Evolutionary conservation across 1,139 yeast species (phyloP).

Genomic region (Magnusiomyces tetraspermus): DNA sequence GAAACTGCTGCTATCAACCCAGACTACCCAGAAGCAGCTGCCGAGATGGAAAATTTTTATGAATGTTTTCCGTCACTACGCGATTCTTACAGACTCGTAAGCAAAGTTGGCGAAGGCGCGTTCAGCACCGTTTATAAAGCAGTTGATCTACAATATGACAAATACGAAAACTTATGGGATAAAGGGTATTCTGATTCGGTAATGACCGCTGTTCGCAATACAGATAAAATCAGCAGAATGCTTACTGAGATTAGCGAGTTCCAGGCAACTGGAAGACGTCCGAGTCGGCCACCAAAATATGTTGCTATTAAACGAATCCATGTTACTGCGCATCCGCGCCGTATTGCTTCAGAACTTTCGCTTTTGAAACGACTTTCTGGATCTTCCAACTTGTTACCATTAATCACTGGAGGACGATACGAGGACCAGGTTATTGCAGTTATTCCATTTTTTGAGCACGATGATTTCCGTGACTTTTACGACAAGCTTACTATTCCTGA

Average conservation of each 20-base stretch:
- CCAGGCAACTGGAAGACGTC: not conserved
- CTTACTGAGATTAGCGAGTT: not conserved
- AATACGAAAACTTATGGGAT: conserved; percentile 26
- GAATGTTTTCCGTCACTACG: conserved; percentile 55
- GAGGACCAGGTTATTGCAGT: conserved; percentile 92
- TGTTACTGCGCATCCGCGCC: conserved; percentile 87
- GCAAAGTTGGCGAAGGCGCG: conserved; percentile 93
- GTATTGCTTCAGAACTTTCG: conserved; percentile 81
- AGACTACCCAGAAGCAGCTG: conserved; percentile 1
- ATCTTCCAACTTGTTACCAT: conserved; percentile 71
- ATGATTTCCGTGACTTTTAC: conserved; percentile 77
- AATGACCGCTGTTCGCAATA: not conserved
- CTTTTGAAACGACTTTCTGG: conserved; percentile 60
- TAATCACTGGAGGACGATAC: conserved; percentile 74
- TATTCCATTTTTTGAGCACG: conserved; percentile 82
- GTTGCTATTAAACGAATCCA: conserved; percentile 92
- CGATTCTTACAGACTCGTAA: conserved; percentile 54
- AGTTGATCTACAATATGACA: conserved; percentile 42
- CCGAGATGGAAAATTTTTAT: conserved; percentile 56
- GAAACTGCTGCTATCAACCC: not conserved
- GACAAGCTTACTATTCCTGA: conserved; percentile 72
- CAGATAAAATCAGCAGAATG: not conserved
- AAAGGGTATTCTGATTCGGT: conserved; percentile 6
- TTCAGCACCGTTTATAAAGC: conserved; percentile 89
- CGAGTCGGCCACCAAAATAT: conserved; percentile 23